Conservation (phyloP, 257 asterid species). For the Eucommia ulmoides region DNA sequence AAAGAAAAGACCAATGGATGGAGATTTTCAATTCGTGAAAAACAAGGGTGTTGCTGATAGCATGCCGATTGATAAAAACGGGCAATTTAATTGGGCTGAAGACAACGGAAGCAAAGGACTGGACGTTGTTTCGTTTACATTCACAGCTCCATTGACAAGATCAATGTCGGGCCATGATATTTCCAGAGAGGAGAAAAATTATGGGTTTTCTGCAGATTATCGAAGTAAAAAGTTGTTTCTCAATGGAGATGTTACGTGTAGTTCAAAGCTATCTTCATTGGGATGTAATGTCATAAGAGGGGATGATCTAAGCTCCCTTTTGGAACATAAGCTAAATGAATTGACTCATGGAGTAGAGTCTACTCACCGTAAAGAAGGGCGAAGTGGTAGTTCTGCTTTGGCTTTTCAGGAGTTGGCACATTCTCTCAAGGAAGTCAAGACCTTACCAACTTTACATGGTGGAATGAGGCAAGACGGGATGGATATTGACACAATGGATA, state of each 20-base stretch:
- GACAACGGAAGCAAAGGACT: conserved; percentile 33
- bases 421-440: conserved; percentile 12
- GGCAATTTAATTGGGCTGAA: conserved; percentile 31
- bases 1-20: conserved; percentile 61
- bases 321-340: conserved; percentile 75
- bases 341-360: conserved; percentile 47
- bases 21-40: conserved; percentile 44
- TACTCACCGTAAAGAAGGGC: conserved; percentile 27
- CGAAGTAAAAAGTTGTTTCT: conserved; percentile 27
- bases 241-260: conserved; percentile 19
- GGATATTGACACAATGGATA: conserved; percentile 23
- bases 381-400: conserved; percentile 10
- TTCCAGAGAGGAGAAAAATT: conserved; percentile 22
- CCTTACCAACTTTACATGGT: conserved; percentile 22
- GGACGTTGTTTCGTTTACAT: conserved; percentile 81
- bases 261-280: conserved; percentile 22
- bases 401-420: conserved; percentile 17
- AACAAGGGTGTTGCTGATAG: conserved; percentile 16
- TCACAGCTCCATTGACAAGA: conserved; percentile 67
- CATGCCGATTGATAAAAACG: conserved; percentile 24
- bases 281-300: conserved; percentile 38
- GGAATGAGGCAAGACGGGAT: conserved; percentile 16
- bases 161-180: conserved; percentile 21
- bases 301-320: conserved; percentile 56
- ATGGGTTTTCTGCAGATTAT: conserved; percentile 23